These are phyloP conservation scores for Nicotiana noctiflora DNA, from an alignment of 257 asterid species.

Conservation along the genomic window DNA sequence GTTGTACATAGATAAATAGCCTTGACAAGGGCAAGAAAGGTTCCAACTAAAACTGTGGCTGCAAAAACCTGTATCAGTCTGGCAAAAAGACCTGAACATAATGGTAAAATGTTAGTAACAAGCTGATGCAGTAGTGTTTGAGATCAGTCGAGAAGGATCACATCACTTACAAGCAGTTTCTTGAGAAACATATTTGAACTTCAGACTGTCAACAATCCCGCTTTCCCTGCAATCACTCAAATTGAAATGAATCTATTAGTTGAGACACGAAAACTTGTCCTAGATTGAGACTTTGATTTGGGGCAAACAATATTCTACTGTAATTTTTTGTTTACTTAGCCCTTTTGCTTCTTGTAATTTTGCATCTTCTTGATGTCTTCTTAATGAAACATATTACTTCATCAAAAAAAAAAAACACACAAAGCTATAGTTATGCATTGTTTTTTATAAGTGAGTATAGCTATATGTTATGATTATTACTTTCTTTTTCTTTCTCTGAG, in stretches of 20 bases:
- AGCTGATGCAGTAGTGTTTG: neutral
- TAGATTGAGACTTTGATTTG: no score
- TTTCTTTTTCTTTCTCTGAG: neutral
- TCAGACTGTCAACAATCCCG: conserved; percentile 23
- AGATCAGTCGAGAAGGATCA: neutral
- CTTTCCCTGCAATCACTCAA: conserved; percentile 40
- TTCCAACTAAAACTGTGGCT: conserved; percentile 43
- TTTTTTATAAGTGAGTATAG: neutral
- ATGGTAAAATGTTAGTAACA: conserved; percentile 7
- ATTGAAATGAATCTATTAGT: conserved; percentile 14
- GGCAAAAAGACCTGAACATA: conserved; percentile 44
- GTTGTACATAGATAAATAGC: conserved; percentile 55
- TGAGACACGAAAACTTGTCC: neutral
- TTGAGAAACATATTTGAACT: conserved; percentile 35
- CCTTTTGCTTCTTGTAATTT: no score
- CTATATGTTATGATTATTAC: neutral
- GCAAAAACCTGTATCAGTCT: conserved; percentile 39
- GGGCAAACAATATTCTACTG: no score
- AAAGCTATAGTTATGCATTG: neutral
- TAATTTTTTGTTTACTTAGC: no score
- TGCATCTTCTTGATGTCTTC: no score
- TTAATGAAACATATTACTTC: no score
- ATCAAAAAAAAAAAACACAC: no score
- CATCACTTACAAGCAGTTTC: conserved; percentile 58
- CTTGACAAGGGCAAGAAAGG: conserved; percentile 54